Percentiles rank a stretch among this genome's conserved stretches.
phyloP scores from a whole-genome alignment of 2,329 filamentous ascomycete species.

The Epichloe amarillans region DNA sequence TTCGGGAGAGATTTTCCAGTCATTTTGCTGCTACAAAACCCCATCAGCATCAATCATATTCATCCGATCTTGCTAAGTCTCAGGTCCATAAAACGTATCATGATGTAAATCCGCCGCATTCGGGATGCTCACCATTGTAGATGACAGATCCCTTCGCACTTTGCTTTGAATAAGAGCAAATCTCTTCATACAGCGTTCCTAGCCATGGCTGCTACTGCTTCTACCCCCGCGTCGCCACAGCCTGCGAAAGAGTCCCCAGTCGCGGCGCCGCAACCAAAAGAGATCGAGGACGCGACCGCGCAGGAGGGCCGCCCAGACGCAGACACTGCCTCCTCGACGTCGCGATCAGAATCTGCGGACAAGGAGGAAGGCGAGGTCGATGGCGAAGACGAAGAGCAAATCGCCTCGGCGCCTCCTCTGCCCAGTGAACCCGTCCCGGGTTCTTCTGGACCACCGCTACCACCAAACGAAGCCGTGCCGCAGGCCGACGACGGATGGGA shows the following conservation, averaged over 20 bases:
- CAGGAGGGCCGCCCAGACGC: background rate
- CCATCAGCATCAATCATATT: background rate
- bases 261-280: constrained; percentile 7
- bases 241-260: constrained; percentile 7
- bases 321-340: background rate
- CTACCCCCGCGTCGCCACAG: constrained; percentile 3
- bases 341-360: background rate
- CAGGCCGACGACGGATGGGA: constrained; percentile 65
- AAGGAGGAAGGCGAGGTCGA: constrained; percentile 4
- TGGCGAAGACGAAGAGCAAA: background rate
- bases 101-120: constrained; percentile 16
- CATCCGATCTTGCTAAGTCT: constrained; percentile 15
- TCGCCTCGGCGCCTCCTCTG: constrained; percentile 16
- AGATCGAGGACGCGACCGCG: constrained; percentile 1
- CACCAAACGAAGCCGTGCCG: constrained; percentile 30
- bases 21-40: background rate
- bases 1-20: background rate
- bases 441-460: constrained; percentile 25
- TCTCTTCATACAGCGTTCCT: background rate
- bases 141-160: constrained; percentile 14
- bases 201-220: constrained; percentile 5
- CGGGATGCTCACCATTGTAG: constrained; percentile 25
- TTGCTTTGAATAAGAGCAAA: constrained; percentile 5
- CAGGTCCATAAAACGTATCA: constrained; percentile 27
- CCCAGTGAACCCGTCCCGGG: constrained; percentile 19